phyloP scores from a whole-genome alignment of 352 stramenopile species.

The Phytophthora foliorum region DNA sequence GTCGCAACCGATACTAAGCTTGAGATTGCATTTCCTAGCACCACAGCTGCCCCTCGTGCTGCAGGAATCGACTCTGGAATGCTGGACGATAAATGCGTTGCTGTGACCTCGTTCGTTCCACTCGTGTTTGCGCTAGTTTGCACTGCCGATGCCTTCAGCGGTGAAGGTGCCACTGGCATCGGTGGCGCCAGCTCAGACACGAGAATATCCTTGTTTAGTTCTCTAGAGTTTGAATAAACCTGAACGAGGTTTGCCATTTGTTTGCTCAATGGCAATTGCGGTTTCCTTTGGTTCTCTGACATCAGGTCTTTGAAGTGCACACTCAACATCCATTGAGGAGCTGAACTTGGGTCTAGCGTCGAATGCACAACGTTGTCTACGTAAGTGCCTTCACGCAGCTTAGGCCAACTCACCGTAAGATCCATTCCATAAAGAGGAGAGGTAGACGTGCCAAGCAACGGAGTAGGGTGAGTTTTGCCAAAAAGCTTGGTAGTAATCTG shows the following conservation, averaged over 20 bases:
- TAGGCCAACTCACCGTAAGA: conserved; percentile 73
- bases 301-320: conserved; percentile 56
- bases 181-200: conserved; percentile 77
- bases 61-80: conserved; percentile 70
- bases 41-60: conserved; percentile 69
- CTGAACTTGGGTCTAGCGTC: conserved; percentile 70
- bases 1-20: conserved; percentile 73
- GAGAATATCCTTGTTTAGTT: conserved; percentile 75
- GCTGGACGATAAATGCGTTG: conserved; percentile 8
- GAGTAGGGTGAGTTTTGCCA: conserved; percentile 32
- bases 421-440: conserved; percentile 68
- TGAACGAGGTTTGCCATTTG: conserved; percentile 74
- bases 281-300: conserved; percentile 60
- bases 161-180: conserved; percentile 37
- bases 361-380: conserved; percentile 90
- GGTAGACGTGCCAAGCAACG: conserved; percentile 44
- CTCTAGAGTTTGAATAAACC: conserved; percentile 77
- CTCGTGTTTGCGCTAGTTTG: not conserved
- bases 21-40: conserved; percentile 80
- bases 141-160: conserved; percentile 19
- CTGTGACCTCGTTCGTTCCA: conserved; percentile 2
- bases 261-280: conserved; percentile 70
- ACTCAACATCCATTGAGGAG: conserved; percentile 71
- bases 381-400: conserved; percentile 81
- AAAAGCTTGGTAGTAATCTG: conserved; percentile 52